Percentiles rank a stretch among this genome's conserved stretches.
Evolutionary conservation across 1,284 basidiomycete genomes (phyloP).

Genomic region (Schizophyllum commune): DNA sequence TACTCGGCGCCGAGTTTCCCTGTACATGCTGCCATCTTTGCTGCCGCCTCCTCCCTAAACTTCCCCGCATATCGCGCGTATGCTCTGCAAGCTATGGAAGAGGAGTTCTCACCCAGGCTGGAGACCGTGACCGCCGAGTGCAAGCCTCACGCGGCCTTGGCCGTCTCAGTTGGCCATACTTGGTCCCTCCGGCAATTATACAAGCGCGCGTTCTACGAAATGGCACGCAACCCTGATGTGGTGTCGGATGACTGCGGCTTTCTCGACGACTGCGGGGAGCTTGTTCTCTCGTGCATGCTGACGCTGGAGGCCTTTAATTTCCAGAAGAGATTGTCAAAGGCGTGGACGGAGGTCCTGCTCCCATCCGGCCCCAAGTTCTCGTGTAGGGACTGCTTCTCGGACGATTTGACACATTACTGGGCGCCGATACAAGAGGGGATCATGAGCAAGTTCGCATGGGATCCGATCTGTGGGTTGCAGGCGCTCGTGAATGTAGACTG

Average conservation of each 20-base stretch:
- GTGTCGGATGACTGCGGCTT: neutral
- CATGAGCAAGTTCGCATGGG: constrained; percentile 20
- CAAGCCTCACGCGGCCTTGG: constrained; percentile 9
- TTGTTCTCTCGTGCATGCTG: neutral
- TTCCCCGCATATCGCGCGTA: constrained; percentile 7
- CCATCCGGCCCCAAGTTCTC: neutral
- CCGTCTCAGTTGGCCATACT: constrained; percentile 17
- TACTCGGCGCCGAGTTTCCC: constrained; percentile 9
- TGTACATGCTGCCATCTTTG: constrained; percentile 10
- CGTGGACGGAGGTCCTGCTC: constrained; percentile 1
- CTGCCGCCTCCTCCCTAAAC: constrained; percentile 6
- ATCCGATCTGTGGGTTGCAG: constrained; percentile 26
- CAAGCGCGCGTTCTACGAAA: constrained; percentile 31
- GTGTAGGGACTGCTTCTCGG: neutral
- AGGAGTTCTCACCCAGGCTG: constrained; percentile 4
- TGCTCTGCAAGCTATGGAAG: constrained; percentile 3
- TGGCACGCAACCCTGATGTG: constrained; percentile 16
- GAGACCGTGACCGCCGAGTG: neutral
- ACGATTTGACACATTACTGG: neutral
- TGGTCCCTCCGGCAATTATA: constrained; percentile 13
- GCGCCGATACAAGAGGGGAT: constrained; percentile 8
- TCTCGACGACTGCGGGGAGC: neutral
- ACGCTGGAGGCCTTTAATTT: neutral
- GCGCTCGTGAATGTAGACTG: constrained; percentile 21
- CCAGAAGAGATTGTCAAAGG: constrained; percentile 4